Evolutionary conservation across 495 filamentous ascomycete genomes (phyloP).

Genomic region (Penicillium crystallinum): DNA sequence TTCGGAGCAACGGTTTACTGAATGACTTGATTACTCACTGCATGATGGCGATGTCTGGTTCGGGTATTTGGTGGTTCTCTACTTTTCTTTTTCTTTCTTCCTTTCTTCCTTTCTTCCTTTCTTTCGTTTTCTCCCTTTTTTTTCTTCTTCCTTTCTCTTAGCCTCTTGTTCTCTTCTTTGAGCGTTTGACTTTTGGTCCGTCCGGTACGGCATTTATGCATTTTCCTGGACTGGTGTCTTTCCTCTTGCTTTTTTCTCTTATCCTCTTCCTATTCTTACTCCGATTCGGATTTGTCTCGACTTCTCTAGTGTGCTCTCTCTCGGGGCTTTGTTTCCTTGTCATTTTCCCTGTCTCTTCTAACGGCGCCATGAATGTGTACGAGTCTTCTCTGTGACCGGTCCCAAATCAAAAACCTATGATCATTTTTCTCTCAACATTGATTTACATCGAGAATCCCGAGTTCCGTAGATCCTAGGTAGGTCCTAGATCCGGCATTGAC

Average conservation of each 20-base stretch:
- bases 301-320: slow-evolving; percentile 6
- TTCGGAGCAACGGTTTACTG: slow-evolving; percentile 45
- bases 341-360: slow-evolving; percentile 20
- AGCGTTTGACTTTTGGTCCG: slow-evolving; percentile 18
- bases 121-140: slow-evolving; percentile 6
- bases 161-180: slow-evolving; percentile 16
- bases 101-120: slow-evolving; percentile 9
- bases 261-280: slow-evolving; percentile 8
- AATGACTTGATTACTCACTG: slow-evolving; percentile 8
- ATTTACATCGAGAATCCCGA: background rate
- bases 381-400: slow-evolving; percentile 20
- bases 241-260: slow-evolving; percentile 16
- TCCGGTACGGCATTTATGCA: slow-evolving; percentile 22
- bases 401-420: slow-evolving; percentile 9
- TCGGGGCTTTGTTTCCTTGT: background rate
- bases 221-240: slow-evolving; percentile 5
- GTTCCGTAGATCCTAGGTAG: no score
- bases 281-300: slow-evolving; percentile 18
- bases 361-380: slow-evolving; percentile 27
- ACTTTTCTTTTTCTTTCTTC: slow-evolving; percentile 7
- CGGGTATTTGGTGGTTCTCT: slow-evolving; percentile 12
- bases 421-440: no score
- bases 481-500: no score
- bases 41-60: slow-evolving; percentile 12
- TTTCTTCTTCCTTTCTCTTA: slow-evolving; percentile 9